A percentile compares a stretch with the other conserved stretches of the same genome.
phyloP scores from a whole-genome alignment of 139 green algal genomes.

The Raphidocelis subcapitata region DNA sequence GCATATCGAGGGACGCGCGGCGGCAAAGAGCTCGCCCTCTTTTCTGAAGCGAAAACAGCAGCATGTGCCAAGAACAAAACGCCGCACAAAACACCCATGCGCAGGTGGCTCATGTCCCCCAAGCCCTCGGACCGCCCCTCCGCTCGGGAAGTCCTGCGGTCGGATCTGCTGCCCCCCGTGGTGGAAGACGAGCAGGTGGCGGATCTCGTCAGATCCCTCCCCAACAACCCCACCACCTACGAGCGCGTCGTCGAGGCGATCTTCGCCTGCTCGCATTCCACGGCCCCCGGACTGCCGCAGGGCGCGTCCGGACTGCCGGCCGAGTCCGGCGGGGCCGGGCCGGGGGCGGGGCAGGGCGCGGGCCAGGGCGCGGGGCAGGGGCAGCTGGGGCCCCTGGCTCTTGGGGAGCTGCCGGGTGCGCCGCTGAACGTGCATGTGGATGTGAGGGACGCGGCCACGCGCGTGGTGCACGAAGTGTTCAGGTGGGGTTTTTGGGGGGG shows the following conservation, averaged over 20 bases:
- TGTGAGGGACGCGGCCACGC: slow-evolving; percentile 43
- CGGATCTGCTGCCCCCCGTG: slow-evolving; percentile 74
- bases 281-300: no score
- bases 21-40: no score
- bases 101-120: slow-evolving; percentile 69
- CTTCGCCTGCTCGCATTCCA: slow-evolving; percentile 36
- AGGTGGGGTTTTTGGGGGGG: no score
- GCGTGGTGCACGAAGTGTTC: slow-evolving; percentile 42
- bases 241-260: slow-evolving; percentile 74
- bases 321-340: background rate
- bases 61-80: no score
- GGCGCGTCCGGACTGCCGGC: no score
- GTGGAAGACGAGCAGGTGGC: slow-evolving; percentile 85
- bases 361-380: slow-evolving; percentile 1
- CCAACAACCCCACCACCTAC: slow-evolving; percentile 61
- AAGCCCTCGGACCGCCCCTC: slow-evolving; percentile 77
- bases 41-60: no score
- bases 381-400: slow-evolving; percentile 13
- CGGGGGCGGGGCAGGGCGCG: background rate
- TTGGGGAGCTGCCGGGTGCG: slow-evolving; percentile 27
- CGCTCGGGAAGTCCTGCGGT: slow-evolving; percentile 71
- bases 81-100: no score
- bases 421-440: slow-evolving; percentile 11
- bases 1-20: no score
- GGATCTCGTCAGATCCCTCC: slow-evolving; percentile 81